Percentiles rank a stretch among this genome's conserved stretches.
phyloP scores from a whole-genome alignment of 371 early-diverging fungal genomes.

The Syncephalastrum sp. region DNA sequence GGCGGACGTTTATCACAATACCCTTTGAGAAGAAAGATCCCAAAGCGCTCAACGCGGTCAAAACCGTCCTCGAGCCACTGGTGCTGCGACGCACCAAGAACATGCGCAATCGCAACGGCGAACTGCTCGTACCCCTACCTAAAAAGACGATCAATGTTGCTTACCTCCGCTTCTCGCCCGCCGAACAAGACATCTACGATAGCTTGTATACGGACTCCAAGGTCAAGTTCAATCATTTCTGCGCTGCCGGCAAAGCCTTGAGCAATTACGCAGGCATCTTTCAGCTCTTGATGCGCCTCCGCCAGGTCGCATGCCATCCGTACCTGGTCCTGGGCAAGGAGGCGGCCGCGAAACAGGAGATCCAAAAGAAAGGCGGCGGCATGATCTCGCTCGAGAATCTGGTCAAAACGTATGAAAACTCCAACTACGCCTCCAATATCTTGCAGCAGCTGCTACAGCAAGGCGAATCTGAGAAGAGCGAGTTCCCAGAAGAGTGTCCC shows the following conservation, averaged over 20 bases:
- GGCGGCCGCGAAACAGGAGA: slow-evolving; percentile 16
- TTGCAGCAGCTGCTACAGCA: slow-evolving; percentile 12
- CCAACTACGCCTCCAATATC: slow-evolving; percentile 17
- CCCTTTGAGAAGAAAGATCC: slow-evolving; percentile 64
- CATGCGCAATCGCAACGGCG: slow-evolving; percentile 54
- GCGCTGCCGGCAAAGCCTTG: slow-evolving; percentile 41
- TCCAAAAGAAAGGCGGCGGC: slow-evolving; percentile 23
- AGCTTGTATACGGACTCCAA: slow-evolving; percentile 46
- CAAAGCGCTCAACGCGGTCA: slow-evolving; percentile 58
- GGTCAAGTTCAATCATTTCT: slow-evolving; percentile 43
- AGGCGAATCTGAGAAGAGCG: background rate
- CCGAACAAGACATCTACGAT: slow-evolving; percentile 48
- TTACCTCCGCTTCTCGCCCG: slow-evolving; percentile 53
- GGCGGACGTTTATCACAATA: slow-evolving; percentile 63
- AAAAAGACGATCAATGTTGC: slow-evolving; percentile 53
- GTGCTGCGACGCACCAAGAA: slow-evolving; percentile 67
- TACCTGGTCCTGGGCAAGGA: slow-evolving; percentile 40
- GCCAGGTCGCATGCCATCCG: slow-evolving; percentile 72
- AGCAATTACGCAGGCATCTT: slow-evolving; percentile 52
- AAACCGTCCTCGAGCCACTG: slow-evolving; percentile 67
- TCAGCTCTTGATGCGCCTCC: slow-evolving; percentile 50
- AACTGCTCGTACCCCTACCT: slow-evolving; percentile 65
- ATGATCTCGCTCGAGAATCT: slow-evolving; percentile 44
- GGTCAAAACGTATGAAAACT: slow-evolving; percentile 38
- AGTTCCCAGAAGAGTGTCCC: slow-evolving; percentile 29